Evolutionary conservation across 1,284 basidiomycete species (phyloP), one percentile per base, ranked within the genome.

Genomic region (Amylostereum chailletii): DNA sequence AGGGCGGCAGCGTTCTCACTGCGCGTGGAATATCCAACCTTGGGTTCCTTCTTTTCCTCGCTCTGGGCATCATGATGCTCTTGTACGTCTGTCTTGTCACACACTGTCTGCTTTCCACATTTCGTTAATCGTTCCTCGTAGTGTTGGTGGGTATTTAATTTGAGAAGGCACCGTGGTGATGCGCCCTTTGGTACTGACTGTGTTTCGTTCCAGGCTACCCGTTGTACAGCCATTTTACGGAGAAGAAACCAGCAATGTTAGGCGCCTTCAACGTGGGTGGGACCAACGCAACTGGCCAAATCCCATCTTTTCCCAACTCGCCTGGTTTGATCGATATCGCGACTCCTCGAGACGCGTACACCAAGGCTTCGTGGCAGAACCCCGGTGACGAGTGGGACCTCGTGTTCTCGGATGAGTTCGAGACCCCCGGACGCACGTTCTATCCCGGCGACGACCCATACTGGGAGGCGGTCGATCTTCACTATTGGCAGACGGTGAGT

Each of bases 391-490:
- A 8, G 8, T 37, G 8, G 8, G n/a, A 37, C 8, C 36, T 37
- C 39, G 39, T 40, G n/a, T 40, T n/a, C 11, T 19, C 5, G 6
- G 39, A 40, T 3, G 39, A 40, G 39, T 37, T 37, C 36, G 36
- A 37, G 36, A 37, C 36, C 36, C 8, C n/a, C 2, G 77, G 77
- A 0, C 64, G 76, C 29, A 66, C 73, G 44, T 76, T 72, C 56
- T 68, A 67, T 48, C 58, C 63, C 4, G 63, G 64, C 0, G 51
- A 72, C 39, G 72, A 74, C 58, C 72, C 73, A 0, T 72, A 71
- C 57, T 81, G 78, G 78, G 76, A 79, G 53, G 77, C 77, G 0
- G 71, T 71, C 0, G 79, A 77, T 57, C 51, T 86, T 19, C 78
- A 85, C 62, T 85, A 85, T 60, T 83, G 83, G 83, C 39, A 40